Conservation (phyloP, 768 basidiomycete species). For the Naganishia vaughanmartiniae region DNA sequence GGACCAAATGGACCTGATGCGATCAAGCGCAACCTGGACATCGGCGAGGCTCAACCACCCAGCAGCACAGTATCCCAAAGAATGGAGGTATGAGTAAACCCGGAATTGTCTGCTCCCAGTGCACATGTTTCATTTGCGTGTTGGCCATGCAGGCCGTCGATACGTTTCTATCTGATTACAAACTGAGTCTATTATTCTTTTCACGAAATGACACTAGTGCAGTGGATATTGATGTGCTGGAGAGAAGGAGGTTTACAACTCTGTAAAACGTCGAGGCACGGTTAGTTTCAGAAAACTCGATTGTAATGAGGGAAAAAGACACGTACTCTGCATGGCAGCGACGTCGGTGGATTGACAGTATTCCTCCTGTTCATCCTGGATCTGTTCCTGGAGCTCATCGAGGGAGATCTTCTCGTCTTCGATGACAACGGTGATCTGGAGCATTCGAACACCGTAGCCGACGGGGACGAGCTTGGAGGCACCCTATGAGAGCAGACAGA, state of each 20-base stretch:
- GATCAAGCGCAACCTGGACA: too few relatives aligned
- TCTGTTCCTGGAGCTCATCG: constrained; percentile 88
- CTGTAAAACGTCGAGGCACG: not conserved
- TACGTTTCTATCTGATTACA: constrained; percentile 21
- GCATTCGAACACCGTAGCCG: constrained; percentile 73
- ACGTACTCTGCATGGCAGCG: constrained; percentile 77
- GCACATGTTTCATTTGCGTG: constrained; percentile 3
- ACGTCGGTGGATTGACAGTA: constrained; percentile 81
- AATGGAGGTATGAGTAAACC: too few relatives aligned
- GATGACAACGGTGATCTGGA: constrained; percentile 67
- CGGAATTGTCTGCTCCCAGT: not conserved
- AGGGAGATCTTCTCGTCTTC: constrained; percentile 94
- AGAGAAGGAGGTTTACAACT: constrained; percentile 25
- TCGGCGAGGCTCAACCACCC: too few relatives aligned
- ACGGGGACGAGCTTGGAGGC: constrained; percentile 31
- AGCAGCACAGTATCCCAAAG: too few relatives aligned
- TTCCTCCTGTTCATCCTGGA: constrained; percentile 60
- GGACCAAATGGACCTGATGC: too few relatives aligned
- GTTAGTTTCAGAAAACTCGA: not conserved
- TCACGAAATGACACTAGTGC: not conserved
- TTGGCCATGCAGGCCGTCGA: constrained; percentile 25
- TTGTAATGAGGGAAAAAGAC: not conserved
- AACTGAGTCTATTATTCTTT: constrained; percentile 19
- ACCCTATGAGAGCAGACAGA: constrained; percentile 28
- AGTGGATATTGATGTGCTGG: not conserved